Conservation (phyloP, 192 early-diverging fungal genomes). For the Umbelopsis sp. region DNA sequence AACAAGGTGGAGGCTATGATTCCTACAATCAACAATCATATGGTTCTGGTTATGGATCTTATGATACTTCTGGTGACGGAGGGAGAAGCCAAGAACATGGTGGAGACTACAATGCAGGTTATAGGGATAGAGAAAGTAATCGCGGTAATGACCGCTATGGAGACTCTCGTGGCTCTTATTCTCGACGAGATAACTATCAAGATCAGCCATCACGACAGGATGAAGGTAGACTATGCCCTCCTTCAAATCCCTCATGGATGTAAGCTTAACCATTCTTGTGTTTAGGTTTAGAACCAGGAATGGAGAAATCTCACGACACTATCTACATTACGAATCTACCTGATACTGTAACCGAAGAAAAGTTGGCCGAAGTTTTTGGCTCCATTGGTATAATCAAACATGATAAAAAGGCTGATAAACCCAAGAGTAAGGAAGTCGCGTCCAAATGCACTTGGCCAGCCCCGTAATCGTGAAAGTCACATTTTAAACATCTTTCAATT, state of each 20-base stretch:
- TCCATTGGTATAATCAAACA: conserved; percentile 73
- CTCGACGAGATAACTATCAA: conserved; percentile 7
- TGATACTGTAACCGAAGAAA: conserved; percentile 60
- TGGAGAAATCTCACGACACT: conserved; percentile 53
- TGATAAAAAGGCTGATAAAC: conserved; percentile 60
- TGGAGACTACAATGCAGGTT: background rate
- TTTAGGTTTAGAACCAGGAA: conserved; percentile 19
- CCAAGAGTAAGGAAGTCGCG: conserved; percentile 52
- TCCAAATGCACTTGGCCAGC: background rate
- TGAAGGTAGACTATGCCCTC: background rate
- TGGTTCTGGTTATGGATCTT: conserved; percentile 1
- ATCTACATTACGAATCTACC: conserved; percentile 71
- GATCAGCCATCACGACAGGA: conserved; percentile 13
- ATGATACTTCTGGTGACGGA: background rate
- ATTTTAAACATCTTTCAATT: conserved; percentile 11
- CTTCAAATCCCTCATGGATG: background rate
- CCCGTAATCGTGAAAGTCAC: background rate
- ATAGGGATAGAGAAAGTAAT: background rate
- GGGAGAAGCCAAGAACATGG: background rate
- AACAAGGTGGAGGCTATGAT: conserved; percentile 1
- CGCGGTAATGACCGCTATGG: conserved; percentile 9
- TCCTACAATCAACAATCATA: conserved; percentile 9
- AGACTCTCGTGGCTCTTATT: conserved; percentile 9
- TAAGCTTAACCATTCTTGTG: background rate
- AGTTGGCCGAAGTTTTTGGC: conserved; percentile 63